These are phyloP conservation scores for Zizania palustris DNA, from an alignment of 202 grass and related monocot species.

Conservation along the genomic window DNA sequence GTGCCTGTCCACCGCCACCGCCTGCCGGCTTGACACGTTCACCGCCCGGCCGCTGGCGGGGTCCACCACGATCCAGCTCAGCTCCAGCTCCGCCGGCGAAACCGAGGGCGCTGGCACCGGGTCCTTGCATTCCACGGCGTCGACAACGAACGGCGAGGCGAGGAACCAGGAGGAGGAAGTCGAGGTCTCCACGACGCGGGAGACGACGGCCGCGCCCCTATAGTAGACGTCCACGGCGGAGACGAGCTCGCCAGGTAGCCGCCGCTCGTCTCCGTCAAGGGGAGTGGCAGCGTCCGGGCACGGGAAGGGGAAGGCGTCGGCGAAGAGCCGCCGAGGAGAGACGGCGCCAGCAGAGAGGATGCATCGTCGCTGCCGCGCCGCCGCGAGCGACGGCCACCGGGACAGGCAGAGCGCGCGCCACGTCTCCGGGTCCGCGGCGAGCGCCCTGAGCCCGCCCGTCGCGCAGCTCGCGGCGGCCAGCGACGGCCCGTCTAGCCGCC, in stretches of 20 bases:
- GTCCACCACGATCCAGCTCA: conserved; percentile 76
- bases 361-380: neutral
- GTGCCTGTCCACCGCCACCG: conserved; percentile 59
- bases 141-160: conserved; percentile 71
- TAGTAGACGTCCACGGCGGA: conserved; percentile 77
- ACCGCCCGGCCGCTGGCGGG: conserved; percentile 48
- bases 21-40: conserved; percentile 64
- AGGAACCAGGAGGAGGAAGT: conserved; percentile 71
- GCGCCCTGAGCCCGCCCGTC: conserved; percentile 49
- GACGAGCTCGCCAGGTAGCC: conserved; percentile 53
- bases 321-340: conserved; percentile 56
- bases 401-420: conserved; percentile 80
- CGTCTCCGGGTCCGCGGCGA: conserved; percentile 59
- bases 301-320: conserved; percentile 77
- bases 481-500: conserved; percentile 70
- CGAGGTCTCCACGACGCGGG: conserved; percentile 54
- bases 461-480: conserved; percentile 69
- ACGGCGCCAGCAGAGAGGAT: conserved; percentile 17
- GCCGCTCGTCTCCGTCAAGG: neutral
- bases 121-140: conserved; percentile 49
- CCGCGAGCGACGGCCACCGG: conserved; percentile 61
- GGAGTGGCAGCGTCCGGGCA: neutral
- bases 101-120: neutral
- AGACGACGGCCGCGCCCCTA: conserved; percentile 49
- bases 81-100: conserved; percentile 43